Evolutionary conservation across 1,284 basidiomycete species (phyloP).

Genomic region (Leccinum subspadiceum): DNA sequence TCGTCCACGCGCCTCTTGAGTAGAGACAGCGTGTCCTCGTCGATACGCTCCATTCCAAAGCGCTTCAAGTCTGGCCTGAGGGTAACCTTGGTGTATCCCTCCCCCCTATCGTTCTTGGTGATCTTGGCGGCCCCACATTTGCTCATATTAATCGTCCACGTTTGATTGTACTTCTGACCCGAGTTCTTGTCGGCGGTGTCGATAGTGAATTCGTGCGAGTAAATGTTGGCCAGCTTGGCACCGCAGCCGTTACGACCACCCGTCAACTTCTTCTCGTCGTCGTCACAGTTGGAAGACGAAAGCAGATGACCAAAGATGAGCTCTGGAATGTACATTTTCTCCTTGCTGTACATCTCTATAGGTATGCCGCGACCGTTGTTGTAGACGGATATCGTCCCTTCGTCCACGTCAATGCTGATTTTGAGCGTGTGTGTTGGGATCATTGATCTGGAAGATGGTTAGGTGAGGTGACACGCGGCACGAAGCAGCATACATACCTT

Average conservation of each 20-base stretch:
- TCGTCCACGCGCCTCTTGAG: slow-evolving; percentile 96
- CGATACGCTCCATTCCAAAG: slow-evolving; percentile 92
- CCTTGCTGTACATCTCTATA: slow-evolving; percentile 91
- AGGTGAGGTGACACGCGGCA: not conserved
- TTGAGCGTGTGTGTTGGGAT: slow-evolving; percentile 63
- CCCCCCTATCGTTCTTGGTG: slow-evolving; percentile 75
- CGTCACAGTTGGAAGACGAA: slow-evolving; percentile 97
- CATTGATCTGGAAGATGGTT: slow-evolving; percentile 71
- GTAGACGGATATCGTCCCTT: slow-evolving; percentile 86
- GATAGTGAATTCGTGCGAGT: slow-evolving; percentile 95
- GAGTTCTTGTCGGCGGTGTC: slow-evolving; percentile 94
- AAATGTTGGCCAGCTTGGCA: slow-evolving; percentile 98
- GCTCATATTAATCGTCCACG: slow-evolving; percentile 93
- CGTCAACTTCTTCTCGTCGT: slow-evolving; percentile 98
- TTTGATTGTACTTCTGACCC: slow-evolving; percentile 92
- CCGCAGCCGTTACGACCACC: slow-evolving; percentile 99
- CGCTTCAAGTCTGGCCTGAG: slow-evolving; percentile 92
- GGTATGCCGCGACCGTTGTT: slow-evolving; percentile 98
- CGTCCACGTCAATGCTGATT: slow-evolving; percentile 83
- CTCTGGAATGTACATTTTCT: slow-evolving; percentile 96
- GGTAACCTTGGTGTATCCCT: slow-evolving; percentile 94
- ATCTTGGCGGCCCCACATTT: slow-evolving; percentile 89
- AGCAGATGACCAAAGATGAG: slow-evolving; percentile 97
- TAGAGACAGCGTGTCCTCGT: slow-evolving; percentile 88
- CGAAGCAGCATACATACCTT: slow-evolving; percentile 59